Evolutionary conservation across 2,329 filamentous ascomycete species (phyloP), one percentile per base, ranked within the genome.

Genomic region (Arthrobotrys conoides): DNA sequence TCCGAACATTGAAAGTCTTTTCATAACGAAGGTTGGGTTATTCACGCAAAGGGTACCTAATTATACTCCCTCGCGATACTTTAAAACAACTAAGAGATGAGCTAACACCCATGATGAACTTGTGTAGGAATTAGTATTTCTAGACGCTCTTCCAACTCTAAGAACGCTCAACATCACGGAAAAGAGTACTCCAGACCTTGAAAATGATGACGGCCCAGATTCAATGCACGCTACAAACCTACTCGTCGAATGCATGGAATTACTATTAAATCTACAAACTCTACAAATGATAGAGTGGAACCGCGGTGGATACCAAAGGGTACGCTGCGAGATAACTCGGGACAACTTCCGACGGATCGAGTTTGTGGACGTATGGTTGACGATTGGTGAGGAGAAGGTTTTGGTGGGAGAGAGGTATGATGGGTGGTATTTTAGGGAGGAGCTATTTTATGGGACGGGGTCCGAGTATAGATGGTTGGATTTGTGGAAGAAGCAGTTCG

Each of bases 331-430:
- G 0, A 20, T 66, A 5, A 10, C 6, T 4, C 14, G 3, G 12
- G 6, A 27, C 10, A 22, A 30, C 36, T 16, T 3, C 9, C 44
- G 16, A 22, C 53, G 61, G 16, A 66, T 70, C 1, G 59, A 71
- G 0, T 30, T 59, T n/a, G 57, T 76, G 5, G 66, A 76, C 14
- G n/a, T 71, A 36, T 76, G 65, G 72, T 53, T 70, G 14, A 71
- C 20, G 4, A 22, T 59, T 18, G 33, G 18, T 10, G 59, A 16
- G 4, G 57, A 66, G 18, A 6, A 30, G 2, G 22, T 66, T 18
- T 49, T 76, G 9, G 41, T 30, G 1, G 48, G 49, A 27, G 65
- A 66, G 30, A 57, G 72, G 44, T 76, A 76, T 16, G 38, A 76
- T 20, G 72, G 66, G 9, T 65, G 57, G 66, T 51, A 70, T 20